Evolutionary conservation across 108 stramenopile genomes (phyloP).

Genomic region (Schizochytrium sp.): DNA sequence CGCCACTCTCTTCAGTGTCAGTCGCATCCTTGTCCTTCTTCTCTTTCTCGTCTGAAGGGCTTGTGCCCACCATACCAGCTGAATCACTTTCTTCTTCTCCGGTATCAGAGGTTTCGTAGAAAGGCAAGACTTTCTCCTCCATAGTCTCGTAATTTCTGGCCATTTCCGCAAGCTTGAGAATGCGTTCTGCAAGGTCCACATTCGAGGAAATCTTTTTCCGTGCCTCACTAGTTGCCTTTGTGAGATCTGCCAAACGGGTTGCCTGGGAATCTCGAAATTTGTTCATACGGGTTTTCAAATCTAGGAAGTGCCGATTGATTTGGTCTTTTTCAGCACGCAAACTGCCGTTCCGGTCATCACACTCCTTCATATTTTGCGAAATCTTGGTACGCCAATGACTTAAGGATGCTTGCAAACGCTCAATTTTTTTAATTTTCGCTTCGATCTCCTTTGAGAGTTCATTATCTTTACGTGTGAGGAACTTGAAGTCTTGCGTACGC

Average conservation of each 20-base stretch:
- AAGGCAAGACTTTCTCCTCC: slow-evolving; percentile 76
- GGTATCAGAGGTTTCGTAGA: slow-evolving; percentile 29
- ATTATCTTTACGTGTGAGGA: slow-evolving; percentile 72
- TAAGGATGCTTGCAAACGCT: slow-evolving; percentile 72
- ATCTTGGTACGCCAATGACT: slow-evolving; percentile 79
- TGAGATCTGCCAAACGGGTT: slow-evolving; percentile 66
- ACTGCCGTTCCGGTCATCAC: slow-evolving; percentile 72
- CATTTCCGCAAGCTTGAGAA: slow-evolving; percentile 76
- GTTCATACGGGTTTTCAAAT: slow-evolving; percentile 77
- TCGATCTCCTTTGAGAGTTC: slow-evolving; percentile 75
- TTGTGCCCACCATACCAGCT: not conserved
- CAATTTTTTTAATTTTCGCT: slow-evolving; percentile 72
- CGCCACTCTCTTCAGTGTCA: not conserved
- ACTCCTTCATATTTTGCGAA: slow-evolving; percentile 72
- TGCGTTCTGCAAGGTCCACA: slow-evolving; percentile 70
- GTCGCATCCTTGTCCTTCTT: slow-evolving; percentile 16
- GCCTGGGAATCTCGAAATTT: slow-evolving; percentile 68
- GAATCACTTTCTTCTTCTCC: slow-evolving; percentile 46
- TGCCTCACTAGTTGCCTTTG: slow-evolving; percentile 72
- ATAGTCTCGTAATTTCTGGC: slow-evolving; percentile 76
- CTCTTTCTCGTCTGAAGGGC: not conserved
- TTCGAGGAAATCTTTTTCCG: slow-evolving; percentile 62
- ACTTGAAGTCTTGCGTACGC: slow-evolving; percentile 78
- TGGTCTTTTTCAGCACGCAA: slow-evolving; percentile 73
- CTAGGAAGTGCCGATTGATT: slow-evolving; percentile 77